Evolutionary conservation across 768 basidiomycete species (phyloP), one percentile per base, ranked within the genome.

Genomic region (Leucocoprinus birnbaumii): DNA sequence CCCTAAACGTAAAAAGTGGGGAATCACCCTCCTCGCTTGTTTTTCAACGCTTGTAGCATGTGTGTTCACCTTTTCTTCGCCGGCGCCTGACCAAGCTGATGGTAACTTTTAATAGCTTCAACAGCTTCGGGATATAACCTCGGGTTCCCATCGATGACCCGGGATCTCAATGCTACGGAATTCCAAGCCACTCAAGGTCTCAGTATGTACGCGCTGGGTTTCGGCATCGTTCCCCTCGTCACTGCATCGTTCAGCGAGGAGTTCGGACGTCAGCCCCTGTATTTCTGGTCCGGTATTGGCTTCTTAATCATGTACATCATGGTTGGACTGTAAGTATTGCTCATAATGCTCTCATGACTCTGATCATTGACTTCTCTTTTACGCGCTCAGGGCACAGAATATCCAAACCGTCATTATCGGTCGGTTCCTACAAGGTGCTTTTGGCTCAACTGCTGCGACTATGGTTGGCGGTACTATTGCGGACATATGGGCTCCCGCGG

Each of bases 211-310:
- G 70, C 80, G 0, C 63, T 89, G 6, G 86, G 85, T 2, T 88
- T 88, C 58, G 83, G 75, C 14, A 35, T 87, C 19, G 68, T 83
- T 14, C 86, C 87, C 0, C 80, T 89, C 3, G 68, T 89, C 16
- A 80, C 86, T 0, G 83, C 87, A 16, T 79, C 86, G 0, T 79
- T 88, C 58, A 87, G 85, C 62, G 87, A 89, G 62, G 87, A 89
- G 62, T 83, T 87, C 54, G 87, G 87, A 11, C 69, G 87, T 40
- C 78, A 79, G 48, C 83, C 80, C 1, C 57, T 89, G 1, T 88
- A 86, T 58, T 63, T 84, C 16, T 71, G 66, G 27, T 83, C 83
- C 1, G 68, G 67, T 10, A 61, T 79, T 24, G 74, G 79, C 9
- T 84, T 85, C 60, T 61, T 76, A 22, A 58, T 77, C 21, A 80